phyloP scores from a whole-genome alignment of 2,329 filamentous ascomycete genomes.

The Fusarium chlamydosporum region DNA sequence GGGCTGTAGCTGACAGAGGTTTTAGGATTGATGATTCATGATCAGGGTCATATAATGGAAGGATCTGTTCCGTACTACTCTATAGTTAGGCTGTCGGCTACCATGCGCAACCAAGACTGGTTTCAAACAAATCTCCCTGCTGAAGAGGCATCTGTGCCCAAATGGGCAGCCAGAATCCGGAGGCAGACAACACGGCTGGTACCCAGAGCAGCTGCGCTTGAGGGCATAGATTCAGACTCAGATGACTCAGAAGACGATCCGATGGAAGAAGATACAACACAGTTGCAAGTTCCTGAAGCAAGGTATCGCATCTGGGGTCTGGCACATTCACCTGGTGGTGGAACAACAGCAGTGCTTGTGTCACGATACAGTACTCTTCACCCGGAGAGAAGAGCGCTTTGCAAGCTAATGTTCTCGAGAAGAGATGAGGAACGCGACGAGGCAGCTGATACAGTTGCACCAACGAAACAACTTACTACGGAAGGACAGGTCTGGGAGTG shows the following conservation, averaged over 20 bases:
- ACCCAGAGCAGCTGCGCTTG: constrained; percentile 62
- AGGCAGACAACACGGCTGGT: constrained; percentile 61
- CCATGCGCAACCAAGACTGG: constrained; percentile 66
- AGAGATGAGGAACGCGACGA: constrained; percentile 36
- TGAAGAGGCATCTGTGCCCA: constrained; percentile 49
- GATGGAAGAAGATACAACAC: constrained; percentile 53
- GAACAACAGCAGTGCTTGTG: constrained; percentile 65
- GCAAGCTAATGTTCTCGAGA: constrained; percentile 58
- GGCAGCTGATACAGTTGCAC: constrained; percentile 1
- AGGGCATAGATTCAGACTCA: constrained; percentile 54
- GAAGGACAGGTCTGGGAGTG: constrained; percentile 70
- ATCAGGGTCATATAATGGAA: constrained; percentile 44
- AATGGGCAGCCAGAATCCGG: constrained; percentile 65
- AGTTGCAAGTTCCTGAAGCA: constrained; percentile 63
- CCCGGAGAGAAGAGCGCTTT: constrained; percentile 60
- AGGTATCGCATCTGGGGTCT: constrained; percentile 69
- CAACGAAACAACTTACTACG: constrained; percentile 55
- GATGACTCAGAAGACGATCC: constrained; percentile 52
- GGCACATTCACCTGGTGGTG: constrained; percentile 65
- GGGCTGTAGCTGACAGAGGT: constrained; percentile 11
- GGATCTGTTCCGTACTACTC: constrained; percentile 63
- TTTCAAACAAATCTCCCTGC: constrained; percentile 64
- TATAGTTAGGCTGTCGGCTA: constrained; percentile 67
- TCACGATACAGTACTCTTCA: constrained; percentile 65
- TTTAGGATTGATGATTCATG: constrained; percentile 64